These are phyloP conservation scores for Coprinopsis sp. DNA, from an alignment of 768 basidiomycete genomes.

Conservation along the genomic window DNA sequence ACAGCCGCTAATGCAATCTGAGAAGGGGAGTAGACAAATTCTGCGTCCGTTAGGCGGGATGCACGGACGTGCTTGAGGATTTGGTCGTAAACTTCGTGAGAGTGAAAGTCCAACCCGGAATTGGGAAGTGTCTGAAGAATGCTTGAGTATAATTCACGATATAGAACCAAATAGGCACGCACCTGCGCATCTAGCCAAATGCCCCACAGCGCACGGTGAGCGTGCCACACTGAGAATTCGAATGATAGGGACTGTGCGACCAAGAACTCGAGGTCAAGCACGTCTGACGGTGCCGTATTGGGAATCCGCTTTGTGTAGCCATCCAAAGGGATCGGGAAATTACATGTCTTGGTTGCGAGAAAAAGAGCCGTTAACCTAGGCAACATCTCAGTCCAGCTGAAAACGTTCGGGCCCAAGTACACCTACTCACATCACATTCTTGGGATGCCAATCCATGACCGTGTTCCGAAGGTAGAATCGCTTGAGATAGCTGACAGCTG, in stretches of 20 bases:
- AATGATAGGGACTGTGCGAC: constrained; percentile 92
- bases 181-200: constrained; percentile 88
- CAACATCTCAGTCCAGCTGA: constrained; percentile 6
- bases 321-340: constrained; percentile 85
- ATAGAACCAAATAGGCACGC: constrained; percentile 10
- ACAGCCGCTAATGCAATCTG: constrained; percentile 88
- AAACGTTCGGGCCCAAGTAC: background rate
- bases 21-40: constrained; percentile 87
- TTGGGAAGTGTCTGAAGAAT: constrained; percentile 52
- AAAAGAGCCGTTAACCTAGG: constrained; percentile 91
- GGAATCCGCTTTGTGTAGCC: constrained; percentile 80
- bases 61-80: constrained; percentile 65
- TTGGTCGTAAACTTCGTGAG: constrained; percentile 55
- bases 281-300: constrained; percentile 73
- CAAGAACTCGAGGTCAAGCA: constrained; percentile 92
- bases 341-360: constrained; percentile 96
- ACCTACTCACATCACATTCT: constrained; percentile 85
- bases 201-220: constrained; percentile 85
- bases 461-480: constrained; percentile 97
- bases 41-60: constrained; percentile 88
- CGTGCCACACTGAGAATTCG: constrained; percentile 92
- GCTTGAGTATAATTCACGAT: background rate
- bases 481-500: constrained; percentile 88
- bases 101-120: constrained; percentile 40
- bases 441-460: constrained; percentile 99